Conservation (phyloP, 148 eudicot species). For the Linanthus parryae region DNA sequence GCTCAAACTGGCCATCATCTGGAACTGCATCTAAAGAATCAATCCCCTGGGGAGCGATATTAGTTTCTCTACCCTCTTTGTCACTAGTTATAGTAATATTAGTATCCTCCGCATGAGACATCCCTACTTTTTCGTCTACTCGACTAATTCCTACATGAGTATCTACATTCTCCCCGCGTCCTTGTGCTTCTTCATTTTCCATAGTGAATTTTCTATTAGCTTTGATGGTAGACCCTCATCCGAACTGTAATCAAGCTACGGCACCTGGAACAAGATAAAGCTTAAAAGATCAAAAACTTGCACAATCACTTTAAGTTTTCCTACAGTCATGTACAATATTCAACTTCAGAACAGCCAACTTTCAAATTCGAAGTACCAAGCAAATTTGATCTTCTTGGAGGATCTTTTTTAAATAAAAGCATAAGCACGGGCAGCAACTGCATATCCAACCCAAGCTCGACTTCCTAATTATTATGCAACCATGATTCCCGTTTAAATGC, state of each 20-base stretch:
- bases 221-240: constrained; percentile 24
- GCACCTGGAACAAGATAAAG: constrained; percentile 21
- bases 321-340: no score
- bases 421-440: no score
- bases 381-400: no score
- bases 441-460: no score
- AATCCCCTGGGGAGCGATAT: constrained; percentile 18
- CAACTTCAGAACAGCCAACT: no score
- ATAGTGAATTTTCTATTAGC: constrained; percentile 19
- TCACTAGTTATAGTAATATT: constrained; percentile 8
- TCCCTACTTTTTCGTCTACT: constrained; percentile 22
- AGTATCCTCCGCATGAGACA: constrained; percentile 18
- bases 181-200: constrained; percentile 58
- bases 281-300: neutral
- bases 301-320: neutral
- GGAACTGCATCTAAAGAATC: constrained; percentile 19
- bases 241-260: neutral
- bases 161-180: constrained; percentile 21
- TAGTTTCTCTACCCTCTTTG: constrained; percentile 17
- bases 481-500: no score
- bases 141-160: constrained; percentile 24
- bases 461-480: no score
- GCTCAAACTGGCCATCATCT: constrained; percentile 74
- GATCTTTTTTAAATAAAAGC: no score
- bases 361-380: no score